Base-by-base conservation (phyloP, 306 rosid species). In the Lathyrus oleraceus region DNA sequence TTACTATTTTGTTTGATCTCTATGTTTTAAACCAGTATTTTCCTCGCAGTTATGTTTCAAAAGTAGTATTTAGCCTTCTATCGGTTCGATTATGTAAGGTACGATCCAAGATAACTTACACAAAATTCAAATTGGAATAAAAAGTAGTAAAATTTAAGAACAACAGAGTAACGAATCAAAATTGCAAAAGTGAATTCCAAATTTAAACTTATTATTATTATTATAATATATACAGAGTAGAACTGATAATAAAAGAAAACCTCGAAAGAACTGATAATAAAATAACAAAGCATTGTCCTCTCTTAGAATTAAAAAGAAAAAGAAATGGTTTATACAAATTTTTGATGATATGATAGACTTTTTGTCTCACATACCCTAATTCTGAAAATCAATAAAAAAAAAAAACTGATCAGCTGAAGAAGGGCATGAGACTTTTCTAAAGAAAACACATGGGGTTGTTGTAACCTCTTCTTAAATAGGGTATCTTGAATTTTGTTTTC, bases 101-200 rank as follows among this genome's bases (percentile, higher is more conserved):
- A 21, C 10, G 60, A 20, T 21, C 60, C 60, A 0, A 53, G 10
- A 53, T 20, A 53, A 20, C 32, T 53, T 11, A 4, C 5, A 10
- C 59, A 52, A 0, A 25, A 52, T 15, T 4, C n/a, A 25, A 6
- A 57, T 57, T 57, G 62, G 30, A 27, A 27, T 13, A 23, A 15
- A 54, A 36, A 6, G 62, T 57, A 13, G 62, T 57, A 57, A 25
- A 27, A 27, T 57, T 61, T 39, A 62, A 35, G 67, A 61, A 38
- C 4, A 32, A 9, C 10, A 39, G 6, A 40, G 4, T 12, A 39
- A 8, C 27, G 5, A 42, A 19, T 62, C 16, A 14, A 40, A 69
- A 25, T 65, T 65, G 43, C 49, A 39, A 54, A 20, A 11, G 1
- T 20, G 32, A 70, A 48, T 40, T 62, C n/a, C 11, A 10, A 52